Evolutionary conservation across 345 rosid genomes (phyloP), one percentile per base, ranked within the genome.

Genomic region (Aquilaria sinensis): DNA sequence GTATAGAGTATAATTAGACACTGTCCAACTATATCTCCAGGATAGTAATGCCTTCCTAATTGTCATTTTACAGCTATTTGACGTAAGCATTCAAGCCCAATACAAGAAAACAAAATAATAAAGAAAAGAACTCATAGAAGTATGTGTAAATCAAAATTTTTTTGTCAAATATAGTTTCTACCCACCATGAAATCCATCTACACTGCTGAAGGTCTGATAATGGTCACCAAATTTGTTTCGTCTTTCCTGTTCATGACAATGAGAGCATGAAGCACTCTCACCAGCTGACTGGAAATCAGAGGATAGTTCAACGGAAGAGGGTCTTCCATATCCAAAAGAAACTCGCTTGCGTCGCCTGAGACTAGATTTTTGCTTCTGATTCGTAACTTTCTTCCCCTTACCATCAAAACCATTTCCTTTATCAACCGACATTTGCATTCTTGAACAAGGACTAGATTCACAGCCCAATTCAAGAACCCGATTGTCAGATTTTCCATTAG

Each of bases 321-420:
- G 49, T 64, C 72, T 82, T 32, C 79, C 81, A 69, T 67, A 57
- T 60, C 64, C 79, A 45, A 74, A 46, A 66, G 59, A 53, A 67
- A 72, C 70, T 69, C 80, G 76, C 56, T 72, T 74, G 12, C 89
- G 79, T 14, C 85, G 67, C 48, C 83, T 64, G 62, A 60, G 47
- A 43, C 71, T 80, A 59, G 67, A 31, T 54, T 72, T 82, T 15
- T 65, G 80, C 83, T 76, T 85, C 79, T 71, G 86, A 72, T 71
- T 77, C 70, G 63, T 23, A 63, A 61, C 45, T 56, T 64, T 73
- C 79, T 78, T 85, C 31, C 81, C 83, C 73, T 75, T 83, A 30
- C 72, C 62, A 63, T 77, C 86, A 72, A 31, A 67, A 6, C 67
- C 80, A 71, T 64, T 64, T 46, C 71, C 81, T 51, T 70, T 60